Conservation (phyloP, 1,284 basidiomycete genomes). For the Puccinia horiana region DNA sequence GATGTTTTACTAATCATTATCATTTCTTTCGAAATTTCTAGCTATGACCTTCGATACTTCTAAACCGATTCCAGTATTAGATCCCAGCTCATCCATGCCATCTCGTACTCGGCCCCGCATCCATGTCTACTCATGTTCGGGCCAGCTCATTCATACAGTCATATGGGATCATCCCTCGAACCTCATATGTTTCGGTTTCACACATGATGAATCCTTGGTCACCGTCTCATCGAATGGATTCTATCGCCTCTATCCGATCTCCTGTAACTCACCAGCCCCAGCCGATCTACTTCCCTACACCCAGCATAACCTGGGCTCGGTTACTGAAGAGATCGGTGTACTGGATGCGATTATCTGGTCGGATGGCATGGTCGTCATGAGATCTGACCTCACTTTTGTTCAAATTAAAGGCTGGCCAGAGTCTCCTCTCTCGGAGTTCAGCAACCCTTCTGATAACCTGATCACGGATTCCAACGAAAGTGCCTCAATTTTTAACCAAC, state of each 20-base stretch:
- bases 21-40: not conserved
- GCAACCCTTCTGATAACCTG: not conserved
- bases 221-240: constrained; percentile 88
- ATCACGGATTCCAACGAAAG: not conserved
- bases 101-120: constrained; percentile 32
- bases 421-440: constrained; percentile 12
- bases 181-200: constrained; percentile 81
- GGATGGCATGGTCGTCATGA: constrained; percentile 80
- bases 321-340: constrained; percentile 77
- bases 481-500: not conserved
- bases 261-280: constrained; percentile 52
- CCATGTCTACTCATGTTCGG: constrained; percentile 37
- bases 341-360: constrained; percentile 82
- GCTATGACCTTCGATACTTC: constrained; percentile 47
- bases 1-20: not conserved
- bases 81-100: constrained; percentile 11
- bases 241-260: constrained; percentile 83
- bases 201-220: constrained; percentile 73
- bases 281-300: constrained; percentile 71
- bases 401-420: constrained; percentile 61
- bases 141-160: constrained; percentile 23
- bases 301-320: constrained; percentile 78
- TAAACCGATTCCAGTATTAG: constrained; percentile 35
- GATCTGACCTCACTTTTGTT: constrained; percentile 72
- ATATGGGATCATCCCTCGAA: constrained; percentile 46